These are phyloP conservation scores for Cymbopogon citratus DNA, from an alignment of 176 grass and related monocot species.

Conservation along the genomic window DNA sequence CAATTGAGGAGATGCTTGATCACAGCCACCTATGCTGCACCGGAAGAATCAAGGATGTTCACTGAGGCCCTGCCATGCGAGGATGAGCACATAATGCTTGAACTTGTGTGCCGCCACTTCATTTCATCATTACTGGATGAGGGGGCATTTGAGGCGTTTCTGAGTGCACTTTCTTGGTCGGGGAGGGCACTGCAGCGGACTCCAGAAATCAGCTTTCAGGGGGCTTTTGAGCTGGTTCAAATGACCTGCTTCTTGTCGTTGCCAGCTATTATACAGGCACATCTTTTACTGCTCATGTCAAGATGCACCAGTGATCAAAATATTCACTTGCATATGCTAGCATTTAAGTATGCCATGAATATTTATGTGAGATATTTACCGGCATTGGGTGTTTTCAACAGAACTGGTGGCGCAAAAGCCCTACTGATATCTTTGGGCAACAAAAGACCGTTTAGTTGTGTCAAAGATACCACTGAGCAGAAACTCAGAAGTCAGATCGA, in stretches of 20 bases:
- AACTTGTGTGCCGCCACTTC: constrained; percentile 34
- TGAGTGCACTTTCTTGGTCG: constrained; percentile 15
- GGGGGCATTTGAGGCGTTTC: not conserved
- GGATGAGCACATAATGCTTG: not conserved
- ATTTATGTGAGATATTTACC: constrained; percentile 30
- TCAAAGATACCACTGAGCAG: constrained; percentile 8
- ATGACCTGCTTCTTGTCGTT: not conserved
- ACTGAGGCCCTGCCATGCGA: no score
- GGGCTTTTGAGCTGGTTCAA: not conserved
- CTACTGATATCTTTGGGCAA: not conserved
- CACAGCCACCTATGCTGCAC: not conserved
- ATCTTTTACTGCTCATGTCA: constrained; percentile 31
- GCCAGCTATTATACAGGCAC: constrained; percentile 6
- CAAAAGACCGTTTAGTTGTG: not conserved
- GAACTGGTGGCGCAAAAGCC: not conserved
- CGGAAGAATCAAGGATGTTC: not conserved
- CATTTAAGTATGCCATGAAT: constrained; percentile 13
- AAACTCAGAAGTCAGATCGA: constrained; percentile 27
- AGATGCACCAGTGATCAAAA: constrained; percentile 16
- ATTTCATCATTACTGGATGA: constrained; percentile 30
- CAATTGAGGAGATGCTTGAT: not conserved
- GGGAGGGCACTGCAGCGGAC: not conserved
- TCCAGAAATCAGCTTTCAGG: constrained; percentile 24
- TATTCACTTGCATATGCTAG: constrained; percentile 1
- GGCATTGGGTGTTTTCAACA: not conserved